Conservation (phyloP, 768 basidiomycete species). For the Tubosaeta brunneosetosa region DNA sequence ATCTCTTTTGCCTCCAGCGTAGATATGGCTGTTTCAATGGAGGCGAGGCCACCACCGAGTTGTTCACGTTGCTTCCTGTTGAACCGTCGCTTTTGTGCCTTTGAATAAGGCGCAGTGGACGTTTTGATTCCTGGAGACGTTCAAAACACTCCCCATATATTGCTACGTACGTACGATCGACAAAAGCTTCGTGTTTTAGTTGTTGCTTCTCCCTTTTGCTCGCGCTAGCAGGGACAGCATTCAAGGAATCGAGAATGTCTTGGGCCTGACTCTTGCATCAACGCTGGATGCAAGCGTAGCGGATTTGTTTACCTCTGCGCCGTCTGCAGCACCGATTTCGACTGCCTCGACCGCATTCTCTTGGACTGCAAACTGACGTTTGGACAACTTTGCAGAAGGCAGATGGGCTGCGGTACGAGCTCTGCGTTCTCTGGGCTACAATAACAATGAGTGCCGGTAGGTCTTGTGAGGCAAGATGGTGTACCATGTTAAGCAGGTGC, state of each 20-base stretch:
- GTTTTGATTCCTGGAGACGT: slow-evolving; percentile 42
- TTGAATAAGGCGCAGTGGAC: slow-evolving; percentile 56
- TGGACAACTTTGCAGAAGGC: slow-evolving; percentile 46
- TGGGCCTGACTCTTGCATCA: slow-evolving; percentile 32
- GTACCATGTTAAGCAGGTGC: slow-evolving; percentile 18
- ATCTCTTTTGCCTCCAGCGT: slow-evolving; percentile 41
- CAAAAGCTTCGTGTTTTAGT: slow-evolving; percentile 61
- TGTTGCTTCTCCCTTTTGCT: slow-evolving; percentile 68
- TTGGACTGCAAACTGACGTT: slow-evolving; percentile 47
- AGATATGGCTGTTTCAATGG: slow-evolving; percentile 51
- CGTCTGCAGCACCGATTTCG: slow-evolving; percentile 37
- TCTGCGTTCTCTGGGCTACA: slow-evolving; percentile 35
- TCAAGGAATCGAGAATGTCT: slow-evolving; percentile 40
- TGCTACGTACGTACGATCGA: slow-evolving; percentile 47
- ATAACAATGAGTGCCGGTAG: slow-evolving; percentile 8
- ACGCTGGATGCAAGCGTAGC: too few relatives aligned
- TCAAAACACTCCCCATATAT: neutral
- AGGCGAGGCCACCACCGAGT: slow-evolving; percentile 45
- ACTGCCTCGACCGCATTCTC: slow-evolving; percentile 46
- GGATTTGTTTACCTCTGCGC: slow-evolving; percentile 33
- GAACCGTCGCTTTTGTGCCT: slow-evolving; percentile 63
- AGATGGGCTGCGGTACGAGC: slow-evolving; percentile 45
- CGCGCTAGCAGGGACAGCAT: slow-evolving; percentile 22
- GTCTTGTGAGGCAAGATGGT: neutral
- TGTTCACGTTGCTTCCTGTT: slow-evolving; percentile 68